These are phyloP conservation scores for Vitis labrusca DNA, from an alignment of 164 flowering plant genomes.

Conservation along the genomic window DNA sequence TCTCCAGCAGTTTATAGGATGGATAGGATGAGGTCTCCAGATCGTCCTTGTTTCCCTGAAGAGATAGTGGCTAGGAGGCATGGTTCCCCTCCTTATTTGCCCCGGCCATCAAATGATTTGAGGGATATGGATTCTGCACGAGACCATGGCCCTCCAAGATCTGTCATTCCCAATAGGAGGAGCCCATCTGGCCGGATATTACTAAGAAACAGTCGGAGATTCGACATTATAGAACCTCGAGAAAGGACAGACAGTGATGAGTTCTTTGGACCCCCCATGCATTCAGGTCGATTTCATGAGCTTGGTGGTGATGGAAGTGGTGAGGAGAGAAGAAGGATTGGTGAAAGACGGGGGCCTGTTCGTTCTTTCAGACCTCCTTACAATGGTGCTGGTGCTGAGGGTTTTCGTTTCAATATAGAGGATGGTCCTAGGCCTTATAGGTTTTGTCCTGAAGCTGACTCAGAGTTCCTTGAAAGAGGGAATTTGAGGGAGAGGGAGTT, in stretches of 20 bases:
- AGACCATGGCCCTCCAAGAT: slow-evolving; percentile 40
- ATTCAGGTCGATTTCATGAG: slow-evolving; percentile 44
- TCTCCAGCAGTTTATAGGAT: slow-evolving; percentile 48
- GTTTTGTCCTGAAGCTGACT: slow-evolving; percentile 41
- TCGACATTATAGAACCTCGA: slow-evolving; percentile 40
- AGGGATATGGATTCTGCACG: slow-evolving; percentile 46
- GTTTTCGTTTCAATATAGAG: slow-evolving; percentile 35
- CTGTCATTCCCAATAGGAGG: slow-evolving; percentile 34
- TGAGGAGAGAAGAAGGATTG: slow-evolving; percentile 49
- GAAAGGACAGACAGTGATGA: slow-evolving; percentile 49
- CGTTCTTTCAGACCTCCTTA: slow-evolving; percentile 51
- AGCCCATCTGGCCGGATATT: slow-evolving; percentile 45
- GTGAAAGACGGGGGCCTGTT: slow-evolving; percentile 45
- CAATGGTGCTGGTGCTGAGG: slow-evolving; percentile 31
- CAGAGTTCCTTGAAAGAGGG: slow-evolving; percentile 41
- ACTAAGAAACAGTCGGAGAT: slow-evolving; percentile 42
- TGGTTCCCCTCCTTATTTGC: slow-evolving; percentile 39
- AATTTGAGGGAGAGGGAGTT: slow-evolving; percentile 54
- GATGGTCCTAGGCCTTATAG: slow-evolving; percentile 51
- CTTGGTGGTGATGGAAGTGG: slow-evolving; percentile 37
- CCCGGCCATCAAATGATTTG: slow-evolving; percentile 35
- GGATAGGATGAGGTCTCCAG: slow-evolving; percentile 57
- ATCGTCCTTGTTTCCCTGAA: slow-evolving; percentile 38
- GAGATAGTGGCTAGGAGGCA: slow-evolving; percentile 45
- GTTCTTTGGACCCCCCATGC: slow-evolving; percentile 39